Evolutionary conservation across 192 early-diverging fungal genomes (phyloP), one percentile per base, ranked within the genome.

Genomic region (Umbelopsis ramanniana): DNA sequence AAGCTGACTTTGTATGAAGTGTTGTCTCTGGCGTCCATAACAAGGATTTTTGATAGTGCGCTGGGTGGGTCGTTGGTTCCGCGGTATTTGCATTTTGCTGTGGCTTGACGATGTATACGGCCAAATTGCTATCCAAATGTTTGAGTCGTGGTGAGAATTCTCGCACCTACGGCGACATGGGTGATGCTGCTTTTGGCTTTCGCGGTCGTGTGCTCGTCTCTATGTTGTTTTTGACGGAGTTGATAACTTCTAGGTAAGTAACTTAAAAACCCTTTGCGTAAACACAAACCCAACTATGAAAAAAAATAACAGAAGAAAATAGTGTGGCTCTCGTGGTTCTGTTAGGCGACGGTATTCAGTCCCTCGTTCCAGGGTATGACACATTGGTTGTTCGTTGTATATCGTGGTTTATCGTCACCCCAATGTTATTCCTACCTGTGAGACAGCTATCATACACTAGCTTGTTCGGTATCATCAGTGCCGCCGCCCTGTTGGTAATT

Each of bases 31-130:
- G 6, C 40, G 6, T 43, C 40, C 40, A 11, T 43, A 43, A 43
- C 40, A 43, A 43, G 21, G 46, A 10, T 33, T 19, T 40, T 52
- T 38, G 38, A 4, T 69, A 79, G 77, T 74, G 70, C 43, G 73
- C 87, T 4, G 91, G 91, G 35, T 92, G 89, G 89, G 72, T 78
- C 5, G 50, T 86, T 47, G 91, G 91, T 29, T 35, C 89, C 15
- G 24, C 54, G 12, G 68, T 92, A 12, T 85, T 85, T 67, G 8
- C 68, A 1, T 85, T 80, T 55, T 84, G 82, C 47, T 80, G 79
- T 29, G 70, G 17, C 6, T 67, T 82, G n/a, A 83, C 82, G 7
- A 82, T 79, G 50, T 85, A 85, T 37, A 90, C 90, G 1, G 90
- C 89, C 26, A 89, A 85, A 79, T 43, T 91, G 46, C 71, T 92